phyloP scores from a whole-genome alignment of 345 rosid species.

The Eucalyptus grandis region DNA sequence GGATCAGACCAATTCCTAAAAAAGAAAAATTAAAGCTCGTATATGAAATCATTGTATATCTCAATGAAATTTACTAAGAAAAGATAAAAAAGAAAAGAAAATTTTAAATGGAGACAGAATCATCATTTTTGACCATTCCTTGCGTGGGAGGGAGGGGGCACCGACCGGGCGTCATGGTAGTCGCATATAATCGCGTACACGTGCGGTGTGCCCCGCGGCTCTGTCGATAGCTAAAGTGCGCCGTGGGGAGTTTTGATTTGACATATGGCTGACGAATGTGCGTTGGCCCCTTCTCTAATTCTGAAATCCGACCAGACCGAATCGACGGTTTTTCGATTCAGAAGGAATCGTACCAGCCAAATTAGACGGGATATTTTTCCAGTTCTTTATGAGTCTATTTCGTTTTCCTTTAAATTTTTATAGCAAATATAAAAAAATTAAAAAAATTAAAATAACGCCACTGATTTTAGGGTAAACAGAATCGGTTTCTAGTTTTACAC shows the following conservation, averaged over 20 bases:
- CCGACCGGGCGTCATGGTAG: background rate
- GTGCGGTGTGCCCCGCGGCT: background rate
- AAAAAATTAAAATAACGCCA: background rate
- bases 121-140: background rate
- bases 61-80: no score
- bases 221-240: background rate
- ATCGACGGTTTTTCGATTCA: background rate
- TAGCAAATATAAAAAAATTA: no score
- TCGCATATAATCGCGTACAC: background rate
- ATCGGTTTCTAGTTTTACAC: fast-evolving
- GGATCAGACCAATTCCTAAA: background rate
- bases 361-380: background rate
- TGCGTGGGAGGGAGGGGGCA: background rate
- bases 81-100: no score
- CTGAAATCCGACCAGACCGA: background rate
- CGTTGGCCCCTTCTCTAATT: background rate
- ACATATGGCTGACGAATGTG: background rate
- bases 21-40: no score
- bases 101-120: background rate
- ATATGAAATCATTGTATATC: no score
- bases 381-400: background rate
- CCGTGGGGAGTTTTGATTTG: background rate
- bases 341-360: no score
- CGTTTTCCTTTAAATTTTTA: background rate
- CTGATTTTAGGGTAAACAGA: no score